These are phyloP conservation scores for Albizia julibrissin DNA, from an alignment of 306 rosid species.

Conservation along the genomic window DNA sequence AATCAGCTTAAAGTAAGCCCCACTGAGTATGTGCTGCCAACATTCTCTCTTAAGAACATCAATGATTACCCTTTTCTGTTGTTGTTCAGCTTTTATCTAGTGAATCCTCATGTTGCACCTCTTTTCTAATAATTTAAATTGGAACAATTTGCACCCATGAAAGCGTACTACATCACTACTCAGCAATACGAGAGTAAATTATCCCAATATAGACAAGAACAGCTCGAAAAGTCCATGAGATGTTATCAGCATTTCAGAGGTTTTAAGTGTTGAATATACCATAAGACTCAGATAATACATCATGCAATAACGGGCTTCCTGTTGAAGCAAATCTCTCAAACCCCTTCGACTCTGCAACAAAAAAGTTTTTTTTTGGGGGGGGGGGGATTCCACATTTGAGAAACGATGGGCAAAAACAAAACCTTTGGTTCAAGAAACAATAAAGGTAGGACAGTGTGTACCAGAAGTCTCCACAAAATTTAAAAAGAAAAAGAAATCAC, in stretches of 20 bases:
- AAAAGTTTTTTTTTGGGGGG: not conserved
- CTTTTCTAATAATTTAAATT: not conserved
- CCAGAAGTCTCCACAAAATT: not conserved
- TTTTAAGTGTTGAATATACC: not conserved
- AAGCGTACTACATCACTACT: not conserved
- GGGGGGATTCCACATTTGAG: not conserved
- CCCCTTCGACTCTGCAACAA: not conserved
- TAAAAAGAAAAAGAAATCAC: no score
- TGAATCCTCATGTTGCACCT: slow-evolving; percentile 1
- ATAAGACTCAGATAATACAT: not conserved
- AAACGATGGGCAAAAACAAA: not conserved
- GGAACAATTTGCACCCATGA: not conserved
- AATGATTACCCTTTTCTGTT: not conserved
- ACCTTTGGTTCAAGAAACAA: not conserved
- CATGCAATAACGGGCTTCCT: not conserved
- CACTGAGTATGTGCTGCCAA: not conserved
- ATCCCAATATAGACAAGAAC: not conserved
- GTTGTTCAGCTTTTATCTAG: not conserved
- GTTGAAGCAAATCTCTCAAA: not conserved
- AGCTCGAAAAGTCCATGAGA: not conserved
- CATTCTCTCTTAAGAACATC: not conserved
- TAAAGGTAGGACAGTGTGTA: not conserved
- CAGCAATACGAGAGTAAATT: not conserved
- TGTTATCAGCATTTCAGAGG: not conserved
- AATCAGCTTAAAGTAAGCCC: not conserved